Base-by-base conservation (phyloP, 345 rosid genomes). In the Linum usitatissimum region DNA sequence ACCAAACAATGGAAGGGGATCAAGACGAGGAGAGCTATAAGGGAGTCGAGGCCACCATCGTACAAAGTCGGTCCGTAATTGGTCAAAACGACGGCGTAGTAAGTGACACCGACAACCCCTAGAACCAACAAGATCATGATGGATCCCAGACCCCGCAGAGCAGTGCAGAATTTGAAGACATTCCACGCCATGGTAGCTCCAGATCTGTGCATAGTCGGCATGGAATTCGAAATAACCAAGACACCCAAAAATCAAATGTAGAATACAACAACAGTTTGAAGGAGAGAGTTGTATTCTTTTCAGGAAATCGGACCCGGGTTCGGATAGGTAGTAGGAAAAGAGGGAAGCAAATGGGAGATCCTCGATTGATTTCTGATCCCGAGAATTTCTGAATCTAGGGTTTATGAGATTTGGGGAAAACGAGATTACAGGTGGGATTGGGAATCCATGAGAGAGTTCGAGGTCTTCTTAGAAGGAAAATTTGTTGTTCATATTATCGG, bases 101-200 rank as follows among this genome's bases (percentile, higher is more conserved):
- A 93, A 38, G 95, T 83, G 39, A 93, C 99, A 42, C 96, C 95
- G 7, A 93, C 92, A 70, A 93, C 83, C 0, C 96, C 99, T 8
- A 93, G 83, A 34, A 93, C 97, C 67, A 90, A 64, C 64, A 93
- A 77, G 87, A 93, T 87, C 99, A 93, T 93, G 83, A 90, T 90
- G 69, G 96, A 90, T 39, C 97, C 99, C n/a, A 93, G 84, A 61
- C 96, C 96, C 18, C 97, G 78, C 57, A 90, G 73, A 64, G 95
- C 96, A 14, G 97, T 90, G 68, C 99, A 93, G 70, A 93, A 90
- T 69, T 79, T 87, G 84, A 93, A 93, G 60, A 93, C 97, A 79
- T 93, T 90, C 99, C 99, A 93, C 30, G 99, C 99, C 99, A 93
- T 93, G 61, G 83, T 67, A 66, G 82, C 85, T 42, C 97, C 95